phyloP scores from a whole-genome alignment of 176 grass and related monocot species.

The Tillandsia fasciculata region DNA sequence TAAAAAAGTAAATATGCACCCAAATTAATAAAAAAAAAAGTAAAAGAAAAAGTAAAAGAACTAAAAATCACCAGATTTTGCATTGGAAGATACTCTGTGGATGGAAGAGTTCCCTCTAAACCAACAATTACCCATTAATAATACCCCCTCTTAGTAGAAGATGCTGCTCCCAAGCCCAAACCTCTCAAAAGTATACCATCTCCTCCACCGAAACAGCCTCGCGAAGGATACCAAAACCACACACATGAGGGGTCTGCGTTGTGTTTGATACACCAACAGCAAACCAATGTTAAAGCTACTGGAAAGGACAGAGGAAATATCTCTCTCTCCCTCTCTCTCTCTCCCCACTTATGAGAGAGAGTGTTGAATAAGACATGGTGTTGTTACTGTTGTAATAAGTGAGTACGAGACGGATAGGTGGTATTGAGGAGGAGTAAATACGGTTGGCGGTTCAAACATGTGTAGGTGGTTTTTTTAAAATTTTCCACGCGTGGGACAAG shows the following conservation, averaged over 20 bases:
- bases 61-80: conserved; percentile 43
- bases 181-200: neutral
- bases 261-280: neutral
- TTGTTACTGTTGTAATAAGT: no score
- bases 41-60: neutral
- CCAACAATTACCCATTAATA: conserved; percentile 65
- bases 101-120: conserved; percentile 21
- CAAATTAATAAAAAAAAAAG: neutral
- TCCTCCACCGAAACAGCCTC: neutral
- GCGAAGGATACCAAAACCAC: no score
- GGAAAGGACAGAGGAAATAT: neutral
- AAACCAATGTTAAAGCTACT: neutral
- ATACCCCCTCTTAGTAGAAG: neutral
- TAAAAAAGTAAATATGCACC: neutral
- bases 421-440: no score
- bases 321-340: no score
- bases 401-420: no score
- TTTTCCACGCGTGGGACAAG: no score
- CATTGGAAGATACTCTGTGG: conserved; percentile 52
- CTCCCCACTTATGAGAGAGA: no score
- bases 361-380: no score
- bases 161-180: neutral
- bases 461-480: no score
- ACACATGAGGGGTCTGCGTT: neutral
- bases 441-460: no score